Evolutionary conservation across 208 protist species (phyloP).

Genomic region (Porcisia hertigi): DNA sequence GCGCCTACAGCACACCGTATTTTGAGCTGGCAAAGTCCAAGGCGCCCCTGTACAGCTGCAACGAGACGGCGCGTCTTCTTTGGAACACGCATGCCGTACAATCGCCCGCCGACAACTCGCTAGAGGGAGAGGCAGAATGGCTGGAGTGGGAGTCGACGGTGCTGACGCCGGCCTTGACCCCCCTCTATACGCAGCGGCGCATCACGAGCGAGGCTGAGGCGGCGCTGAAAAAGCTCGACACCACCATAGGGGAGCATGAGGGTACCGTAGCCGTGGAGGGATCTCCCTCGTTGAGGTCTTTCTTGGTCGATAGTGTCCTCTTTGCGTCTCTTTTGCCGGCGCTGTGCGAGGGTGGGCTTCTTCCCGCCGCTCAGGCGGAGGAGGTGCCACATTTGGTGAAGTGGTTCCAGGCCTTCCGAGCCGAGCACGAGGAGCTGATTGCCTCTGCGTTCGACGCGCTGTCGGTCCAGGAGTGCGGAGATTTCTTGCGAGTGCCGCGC

Average conservation of each 20-base stretch:
- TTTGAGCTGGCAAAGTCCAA: constrained; percentile 56
- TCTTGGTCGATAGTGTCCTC: constrained; percentile 75
- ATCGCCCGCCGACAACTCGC: constrained; percentile 19
- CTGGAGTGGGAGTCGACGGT: constrained; percentile 82
- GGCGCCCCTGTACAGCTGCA: constrained; percentile 58
- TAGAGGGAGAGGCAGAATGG: constrained; percentile 78
- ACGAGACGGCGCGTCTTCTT: constrained; percentile 61
- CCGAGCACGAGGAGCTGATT: constrained; percentile 55
- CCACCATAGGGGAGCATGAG: constrained; percentile 42
- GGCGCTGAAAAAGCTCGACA: constrained; percentile 64
- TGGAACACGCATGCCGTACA: neutral
- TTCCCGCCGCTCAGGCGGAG: constrained; percentile 42
- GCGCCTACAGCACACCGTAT: constrained; percentile 62
- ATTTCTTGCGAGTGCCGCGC: constrained; percentile 82
- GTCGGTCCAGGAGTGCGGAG: constrained; percentile 77
- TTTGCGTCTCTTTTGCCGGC: constrained; percentile 78
- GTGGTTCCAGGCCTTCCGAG: constrained; percentile 77
- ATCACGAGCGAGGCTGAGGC: constrained; percentile 48
- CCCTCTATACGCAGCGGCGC: constrained; percentile 75
- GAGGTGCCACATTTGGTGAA: constrained; percentile 59
- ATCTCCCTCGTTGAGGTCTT: constrained; percentile 32
- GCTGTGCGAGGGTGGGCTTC: constrained; percentile 78
- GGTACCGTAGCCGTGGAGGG: constrained; percentile 27
- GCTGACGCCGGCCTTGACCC: constrained; percentile 55
- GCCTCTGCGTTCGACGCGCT: constrained; percentile 60